A percentile compares a stretch with the other conserved stretches of the same genome.
phyloP scores from a whole-genome alignment of 768 basidiomycete genomes.

The Rhodocollybia butyracea region DNA sequence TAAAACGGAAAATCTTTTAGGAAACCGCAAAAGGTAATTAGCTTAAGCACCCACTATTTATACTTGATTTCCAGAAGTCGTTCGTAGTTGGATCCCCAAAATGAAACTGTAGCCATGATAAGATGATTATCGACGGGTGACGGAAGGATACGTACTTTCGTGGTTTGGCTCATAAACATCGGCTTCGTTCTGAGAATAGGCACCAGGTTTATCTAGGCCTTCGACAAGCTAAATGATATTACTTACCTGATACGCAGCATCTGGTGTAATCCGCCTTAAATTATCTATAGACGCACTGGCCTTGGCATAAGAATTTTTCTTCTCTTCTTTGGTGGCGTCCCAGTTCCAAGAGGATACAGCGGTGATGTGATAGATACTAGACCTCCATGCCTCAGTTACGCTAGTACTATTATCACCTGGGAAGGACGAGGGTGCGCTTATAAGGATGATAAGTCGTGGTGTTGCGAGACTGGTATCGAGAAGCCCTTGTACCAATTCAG shows the following conservation, averaged over 20 bases:
- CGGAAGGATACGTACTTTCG: conserved; percentile 10
- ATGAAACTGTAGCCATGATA: conserved; percentile 12
- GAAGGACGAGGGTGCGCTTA: conserved; percentile 35
- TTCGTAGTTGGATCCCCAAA: conserved; percentile 25
- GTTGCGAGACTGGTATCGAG: conserved; percentile 31
- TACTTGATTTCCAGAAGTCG: conserved; percentile 22
- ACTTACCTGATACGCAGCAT: conserved; percentile 42
- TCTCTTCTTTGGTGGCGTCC: conserved; percentile 38
- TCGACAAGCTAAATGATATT: not conserved
- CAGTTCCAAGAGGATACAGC: conserved; percentile 41
- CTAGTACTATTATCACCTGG: conserved; percentile 34
- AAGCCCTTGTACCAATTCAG: conserved; percentile 33
- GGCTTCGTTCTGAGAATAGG: conserved; percentile 22
- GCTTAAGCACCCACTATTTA: conserved; percentile 20
- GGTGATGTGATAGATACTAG: conserved; percentile 44
- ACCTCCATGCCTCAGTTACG: conserved; percentile 26
- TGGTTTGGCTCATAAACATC: conserved; percentile 27
- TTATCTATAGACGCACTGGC: conserved; percentile 36
- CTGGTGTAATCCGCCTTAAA: conserved; percentile 39
- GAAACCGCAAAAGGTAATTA: not conserved
- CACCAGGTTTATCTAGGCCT: not conserved
- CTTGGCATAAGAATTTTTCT: conserved; percentile 26
- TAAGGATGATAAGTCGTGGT: conserved; percentile 39
- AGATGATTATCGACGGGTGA: not conserved
- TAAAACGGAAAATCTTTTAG: not conserved